A percentile compares a stretch with the other conserved stretches of the same genome.
Evolutionary conservation across 108 stramenopile genomes (phyloP).

Genomic region (Skeletonema grethae): DNA sequence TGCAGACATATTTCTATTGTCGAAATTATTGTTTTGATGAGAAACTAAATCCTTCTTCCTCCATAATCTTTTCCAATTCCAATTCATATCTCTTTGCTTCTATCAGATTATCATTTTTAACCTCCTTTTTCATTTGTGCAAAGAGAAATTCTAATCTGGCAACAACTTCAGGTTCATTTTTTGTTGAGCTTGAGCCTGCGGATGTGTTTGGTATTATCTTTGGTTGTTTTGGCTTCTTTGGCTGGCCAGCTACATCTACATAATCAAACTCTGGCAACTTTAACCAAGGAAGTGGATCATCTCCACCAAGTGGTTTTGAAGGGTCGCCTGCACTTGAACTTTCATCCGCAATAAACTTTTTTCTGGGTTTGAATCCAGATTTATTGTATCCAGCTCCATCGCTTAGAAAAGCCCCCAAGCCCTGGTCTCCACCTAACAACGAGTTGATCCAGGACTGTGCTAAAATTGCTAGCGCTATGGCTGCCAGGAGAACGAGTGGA

Average conservation of each 20-base stretch:
- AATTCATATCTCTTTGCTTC: constrained; percentile 47
- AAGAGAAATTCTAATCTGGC: constrained; percentile 49
- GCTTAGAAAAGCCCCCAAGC: constrained; percentile 69
- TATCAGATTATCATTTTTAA: constrained; percentile 50
- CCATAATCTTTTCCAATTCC: constrained; percentile 57
- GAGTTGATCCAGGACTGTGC: constrained; percentile 72
- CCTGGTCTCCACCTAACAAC: constrained; percentile 67
- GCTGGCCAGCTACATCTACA: constrained; percentile 79
- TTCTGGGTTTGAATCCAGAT: constrained; percentile 50
- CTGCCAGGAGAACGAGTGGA: constrained; percentile 35
- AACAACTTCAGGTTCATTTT: constrained; percentile 23
- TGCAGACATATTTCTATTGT: not conserved
- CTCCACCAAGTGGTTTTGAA: constrained; percentile 9
- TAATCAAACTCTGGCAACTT: constrained; percentile 72
- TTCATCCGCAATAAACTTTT: not conserved
- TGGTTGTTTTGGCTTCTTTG: constrained; percentile 24
- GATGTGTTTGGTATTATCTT: not conserved
- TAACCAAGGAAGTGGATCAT: constrained; percentile 81
- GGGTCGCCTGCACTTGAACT: not conserved
- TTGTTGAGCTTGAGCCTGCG: not conserved
- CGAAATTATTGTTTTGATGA: constrained; percentile 2
- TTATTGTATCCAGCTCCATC: constrained; percentile 67
- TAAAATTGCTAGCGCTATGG: constrained; percentile 47
- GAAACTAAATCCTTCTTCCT: constrained; percentile 49
- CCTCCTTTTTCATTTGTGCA: constrained; percentile 34